Evolutionary conservation across 2,329 filamentous ascomycete species (phyloP).

Genomic region (Phyllosticta citribraziliensis): DNA sequence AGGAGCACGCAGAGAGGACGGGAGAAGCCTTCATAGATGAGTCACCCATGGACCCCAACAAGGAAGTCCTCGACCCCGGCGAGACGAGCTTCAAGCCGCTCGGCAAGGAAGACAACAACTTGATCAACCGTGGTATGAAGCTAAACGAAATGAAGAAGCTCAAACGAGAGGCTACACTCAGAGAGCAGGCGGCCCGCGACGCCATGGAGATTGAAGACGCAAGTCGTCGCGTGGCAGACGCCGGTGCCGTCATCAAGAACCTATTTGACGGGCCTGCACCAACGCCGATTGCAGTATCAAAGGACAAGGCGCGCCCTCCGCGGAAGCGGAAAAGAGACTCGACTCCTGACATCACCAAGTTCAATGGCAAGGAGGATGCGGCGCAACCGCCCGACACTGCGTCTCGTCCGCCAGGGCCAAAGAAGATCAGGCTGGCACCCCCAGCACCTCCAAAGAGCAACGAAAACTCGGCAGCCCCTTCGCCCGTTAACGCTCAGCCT

Average conservation of each 20-base stretch:
- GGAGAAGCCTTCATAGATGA: constrained; percentile 57
- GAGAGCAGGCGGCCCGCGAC: constrained; percentile 38
- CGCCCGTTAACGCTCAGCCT: constrained; percentile 7
- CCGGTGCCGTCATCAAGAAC: constrained; percentile 9
- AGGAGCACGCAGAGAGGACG: constrained; percentile 52
- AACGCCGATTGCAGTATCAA: constrained; percentile 4
- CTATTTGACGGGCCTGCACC: constrained; percentile 5
- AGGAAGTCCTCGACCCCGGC: constrained; percentile 45
- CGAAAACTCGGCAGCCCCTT: constrained; percentile 9
- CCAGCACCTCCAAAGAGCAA: constrained; percentile 11
- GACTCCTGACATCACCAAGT: constrained; percentile 23
- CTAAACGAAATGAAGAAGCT: constrained; percentile 69
- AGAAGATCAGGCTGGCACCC: constrained; percentile 17
- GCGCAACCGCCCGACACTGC: constrained; percentile 15
- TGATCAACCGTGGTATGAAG: constrained; percentile 66
- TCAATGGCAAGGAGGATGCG: constrained; percentile 1
- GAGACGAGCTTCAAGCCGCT: constrained; percentile 49
- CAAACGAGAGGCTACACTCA: constrained; percentile 52
- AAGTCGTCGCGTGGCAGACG: constrained; percentile 23
- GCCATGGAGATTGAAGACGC: constrained; percentile 27
- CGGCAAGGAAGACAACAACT: constrained; percentile 51
- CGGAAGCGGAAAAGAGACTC: constrained; percentile 49
- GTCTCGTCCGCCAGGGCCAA: constrained; percentile 20
- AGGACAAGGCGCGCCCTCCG: constrained; percentile 13
- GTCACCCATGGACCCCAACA: constrained; percentile 14